Evolutionary conservation across 2,329 filamentous ascomycete species (phyloP).

Genomic region (Penicillium sclerotiorum): DNA sequence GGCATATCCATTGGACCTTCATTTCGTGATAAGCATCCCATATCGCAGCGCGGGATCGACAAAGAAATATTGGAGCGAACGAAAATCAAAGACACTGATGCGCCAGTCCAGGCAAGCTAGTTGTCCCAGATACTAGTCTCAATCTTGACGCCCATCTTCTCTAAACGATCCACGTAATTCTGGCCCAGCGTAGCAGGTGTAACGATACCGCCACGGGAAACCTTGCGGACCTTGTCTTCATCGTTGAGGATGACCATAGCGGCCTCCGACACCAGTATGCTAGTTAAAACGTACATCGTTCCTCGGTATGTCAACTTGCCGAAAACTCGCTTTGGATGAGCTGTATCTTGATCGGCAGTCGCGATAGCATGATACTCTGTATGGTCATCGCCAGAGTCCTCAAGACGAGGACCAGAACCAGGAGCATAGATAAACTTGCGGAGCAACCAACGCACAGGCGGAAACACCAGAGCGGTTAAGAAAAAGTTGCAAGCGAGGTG

Average conservation of each 20-base stretch:
- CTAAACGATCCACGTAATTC: conserved; percentile 48
- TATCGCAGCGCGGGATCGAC: too few relatives aligned
- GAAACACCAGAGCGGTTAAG: conserved; percentile 51
- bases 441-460: conserved; percentile 57
- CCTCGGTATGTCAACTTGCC: conserved; percentile 47
- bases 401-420: conserved; percentile 52
- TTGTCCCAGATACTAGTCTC: conserved; percentile 43
- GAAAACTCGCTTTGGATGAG: conserved; percentile 42
- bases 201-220: conserved; percentile 50
- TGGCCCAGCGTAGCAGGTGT: conserved; percentile 54
- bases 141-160: conserved; percentile 46
- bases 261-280: conserved; percentile 47
- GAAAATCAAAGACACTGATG: not conserved
- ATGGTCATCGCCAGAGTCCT: conserved; percentile 43
- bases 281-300: conserved; percentile 48
- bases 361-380: conserved; percentile 51
- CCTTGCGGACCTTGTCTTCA: conserved; percentile 45
- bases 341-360: conserved; percentile 42
- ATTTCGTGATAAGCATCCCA: not conserved
- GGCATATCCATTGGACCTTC: not conserved
- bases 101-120: conserved; percentile 22
- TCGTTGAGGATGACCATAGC: conserved; percentile 48
- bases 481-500: conserved; percentile 53
- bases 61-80: too few relatives aligned
- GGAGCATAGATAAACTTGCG: conserved; percentile 53